phyloP scores from a whole-genome alignment of 2,329 filamentous ascomycete species.

The Dendryphion nanum region DNA sequence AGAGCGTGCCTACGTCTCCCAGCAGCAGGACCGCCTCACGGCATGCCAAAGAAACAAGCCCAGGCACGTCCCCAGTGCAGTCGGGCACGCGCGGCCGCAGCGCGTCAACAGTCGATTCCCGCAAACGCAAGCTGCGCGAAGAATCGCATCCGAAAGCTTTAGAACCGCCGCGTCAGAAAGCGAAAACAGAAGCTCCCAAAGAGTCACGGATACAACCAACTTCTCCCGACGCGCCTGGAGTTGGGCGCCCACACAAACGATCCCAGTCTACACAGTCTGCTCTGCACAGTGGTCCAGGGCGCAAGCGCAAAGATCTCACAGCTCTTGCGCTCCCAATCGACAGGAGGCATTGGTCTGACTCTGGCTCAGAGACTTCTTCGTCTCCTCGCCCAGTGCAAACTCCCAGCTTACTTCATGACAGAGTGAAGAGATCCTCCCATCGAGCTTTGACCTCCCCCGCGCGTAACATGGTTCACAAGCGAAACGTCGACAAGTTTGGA shows the following conservation, averaged over 20 bases:
- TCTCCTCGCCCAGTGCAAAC: slow-evolving; percentile 33
- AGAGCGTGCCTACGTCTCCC: slow-evolving; percentile 34
- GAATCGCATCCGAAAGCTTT: slow-evolving; percentile 32
- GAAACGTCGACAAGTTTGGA: slow-evolving; percentile 87
- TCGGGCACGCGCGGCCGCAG: slow-evolving; percentile 34
- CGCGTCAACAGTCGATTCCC: slow-evolving; percentile 36
- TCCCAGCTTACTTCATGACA: slow-evolving; percentile 48
- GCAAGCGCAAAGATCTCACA: slow-evolving; percentile 35
- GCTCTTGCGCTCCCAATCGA: slow-evolving; percentile 30
- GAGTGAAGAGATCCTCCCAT: slow-evolving; percentile 59
- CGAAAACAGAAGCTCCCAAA: slow-evolving; percentile 36
- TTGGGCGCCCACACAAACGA: slow-evolving; percentile 37
- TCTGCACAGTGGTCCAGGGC: slow-evolving; percentile 24
- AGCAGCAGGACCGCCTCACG: slow-evolving; percentile 34
- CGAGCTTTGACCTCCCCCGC: slow-evolving; percentile 53
- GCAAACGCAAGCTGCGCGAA: slow-evolving; percentile 42
- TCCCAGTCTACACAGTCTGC: slow-evolving; percentile 40
- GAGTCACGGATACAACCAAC: slow-evolving; percentile 29
- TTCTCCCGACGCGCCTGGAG: slow-evolving; percentile 33
- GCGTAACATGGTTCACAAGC: slow-evolving; percentile 70
- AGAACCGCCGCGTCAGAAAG: slow-evolving; percentile 41
- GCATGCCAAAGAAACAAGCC: slow-evolving; percentile 35
- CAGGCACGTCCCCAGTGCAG: slow-evolving; percentile 26
- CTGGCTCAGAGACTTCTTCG: slow-evolving; percentile 37
- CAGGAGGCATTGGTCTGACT: slow-evolving; percentile 32